Percentiles rank a stretch among this genome's conserved stretches.
Evolutionary conservation across 2,329 filamentous ascomycete species (phyloP).

Genomic region (Chaetomiaceae sp.): DNA sequence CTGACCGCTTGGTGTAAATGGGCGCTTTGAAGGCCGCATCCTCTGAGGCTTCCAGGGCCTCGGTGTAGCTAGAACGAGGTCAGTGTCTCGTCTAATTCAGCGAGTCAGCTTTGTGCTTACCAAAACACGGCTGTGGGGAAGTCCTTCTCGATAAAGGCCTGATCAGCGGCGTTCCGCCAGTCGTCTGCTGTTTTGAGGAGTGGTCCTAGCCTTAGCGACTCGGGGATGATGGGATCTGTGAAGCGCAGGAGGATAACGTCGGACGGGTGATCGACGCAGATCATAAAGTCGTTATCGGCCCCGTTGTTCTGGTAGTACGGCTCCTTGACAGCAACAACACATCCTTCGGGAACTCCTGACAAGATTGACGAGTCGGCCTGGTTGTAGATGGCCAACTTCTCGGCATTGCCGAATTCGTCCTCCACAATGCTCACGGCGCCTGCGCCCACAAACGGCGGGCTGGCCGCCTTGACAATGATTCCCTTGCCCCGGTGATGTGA

Average conservation of each 20-base stretch:
- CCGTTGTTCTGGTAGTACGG: slow-evolving; percentile 35
- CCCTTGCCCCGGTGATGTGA: slow-evolving; percentile 33
- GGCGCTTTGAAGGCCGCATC: slow-evolving; percentile 22
- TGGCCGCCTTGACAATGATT: slow-evolving; percentile 30
- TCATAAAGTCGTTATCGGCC: slow-evolving; percentile 28
- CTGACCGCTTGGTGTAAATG: slow-evolving; percentile 31
- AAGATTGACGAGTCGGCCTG: slow-evolving; percentile 33
- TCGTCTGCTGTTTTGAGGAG: slow-evolving; percentile 22
- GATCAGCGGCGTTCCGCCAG: slow-evolving; percentile 26
- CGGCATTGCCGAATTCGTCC: slow-evolving; percentile 33
- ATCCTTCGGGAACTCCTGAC: slow-evolving; percentile 31
- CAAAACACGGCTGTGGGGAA: slow-evolving; percentile 32
- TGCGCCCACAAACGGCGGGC: slow-evolving; percentile 31
- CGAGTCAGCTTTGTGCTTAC: too few relatives aligned
- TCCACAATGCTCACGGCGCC: slow-evolving; percentile 34
- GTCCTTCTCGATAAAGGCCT: slow-evolving; percentile 30
- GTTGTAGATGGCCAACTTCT: slow-evolving; percentile 37
- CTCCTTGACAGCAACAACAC: slow-evolving; percentile 34
- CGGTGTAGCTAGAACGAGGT: slow-evolving; percentile 30
- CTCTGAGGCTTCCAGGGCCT: slow-evolving; percentile 28
- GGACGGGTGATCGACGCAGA: slow-evolving; percentile 35
- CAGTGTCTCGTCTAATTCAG: too few relatives aligned
- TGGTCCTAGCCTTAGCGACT: slow-evolving; percentile 23
- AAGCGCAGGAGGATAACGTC: slow-evolving; percentile 31
- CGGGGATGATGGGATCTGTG: slow-evolving; percentile 31